These are phyloP conservation scores for Areca catechu DNA, from an alignment of 176 grass and related monocot genomes.

Conservation along the genomic window DNA sequence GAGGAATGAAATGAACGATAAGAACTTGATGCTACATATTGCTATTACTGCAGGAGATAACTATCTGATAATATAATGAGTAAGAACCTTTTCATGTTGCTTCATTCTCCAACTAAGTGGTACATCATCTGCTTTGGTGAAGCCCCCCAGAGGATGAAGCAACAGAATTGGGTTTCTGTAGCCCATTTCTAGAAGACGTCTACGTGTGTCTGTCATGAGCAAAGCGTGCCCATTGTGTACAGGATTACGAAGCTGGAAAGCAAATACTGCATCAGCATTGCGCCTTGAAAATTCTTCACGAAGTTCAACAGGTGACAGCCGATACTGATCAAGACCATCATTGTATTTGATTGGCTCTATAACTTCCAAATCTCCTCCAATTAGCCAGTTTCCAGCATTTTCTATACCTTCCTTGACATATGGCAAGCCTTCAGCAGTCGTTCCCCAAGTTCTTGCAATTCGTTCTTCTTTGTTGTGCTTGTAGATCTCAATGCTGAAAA, in stretches of 20 bases:
- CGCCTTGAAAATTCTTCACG: conserved; percentile 85
- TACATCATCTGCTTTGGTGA: conserved; percentile 93
- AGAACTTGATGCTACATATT: too few species aligned
- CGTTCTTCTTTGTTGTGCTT: conserved; percentile 99
- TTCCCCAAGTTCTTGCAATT: conserved; percentile 95
- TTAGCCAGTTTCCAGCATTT: conserved; percentile 91
- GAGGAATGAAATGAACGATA: too few species aligned
- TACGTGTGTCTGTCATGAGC: conserved; percentile 92
- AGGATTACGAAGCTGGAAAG: conserved; percentile 96
- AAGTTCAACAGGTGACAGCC: conserved; percentile 74
- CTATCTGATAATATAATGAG: conserved; percentile 5
- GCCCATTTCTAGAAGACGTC: conserved; percentile 81
- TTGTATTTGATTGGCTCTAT: conserved; percentile 97
- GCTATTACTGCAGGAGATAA: background rate
- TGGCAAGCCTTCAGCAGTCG: conserved; percentile 66
- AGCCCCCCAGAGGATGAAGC: conserved; percentile 91
- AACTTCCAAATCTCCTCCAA: conserved; percentile 94
- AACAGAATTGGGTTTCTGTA: conserved; percentile 91
- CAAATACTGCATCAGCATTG: conserved; percentile 93
- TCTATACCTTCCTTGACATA: conserved; percentile 76
- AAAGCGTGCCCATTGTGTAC: conserved; percentile 96
- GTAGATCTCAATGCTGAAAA: conserved; percentile 95
- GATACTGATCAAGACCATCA: conserved; percentile 91
- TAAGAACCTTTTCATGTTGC: conserved; percentile 88
- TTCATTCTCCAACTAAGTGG: conserved; percentile 95